Evolutionary conservation across 2,329 filamentous ascomycete genomes (phyloP).

Genomic region (Ustulina deusta): DNA sequence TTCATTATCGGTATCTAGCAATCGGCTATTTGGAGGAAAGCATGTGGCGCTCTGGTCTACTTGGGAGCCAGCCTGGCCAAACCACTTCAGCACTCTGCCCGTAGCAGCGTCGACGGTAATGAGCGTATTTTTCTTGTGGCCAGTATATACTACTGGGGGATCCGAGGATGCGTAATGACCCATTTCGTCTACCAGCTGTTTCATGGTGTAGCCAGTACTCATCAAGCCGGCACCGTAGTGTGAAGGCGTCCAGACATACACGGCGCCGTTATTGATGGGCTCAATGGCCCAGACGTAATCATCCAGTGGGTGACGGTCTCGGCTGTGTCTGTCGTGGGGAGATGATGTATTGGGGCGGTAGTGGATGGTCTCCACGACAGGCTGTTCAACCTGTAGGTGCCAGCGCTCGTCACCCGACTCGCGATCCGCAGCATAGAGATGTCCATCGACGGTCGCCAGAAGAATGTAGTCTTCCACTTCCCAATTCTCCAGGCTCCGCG

Average conservation of each 20-base stretch:
- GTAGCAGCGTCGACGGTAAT: conserved; percentile 90
- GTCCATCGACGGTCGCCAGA: conserved; percentile 99
- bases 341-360: conserved; percentile 76
- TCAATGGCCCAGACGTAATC: conserved; percentile 97
- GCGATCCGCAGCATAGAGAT: conserved; percentile 90
- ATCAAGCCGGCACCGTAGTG: conserved; percentile 69
- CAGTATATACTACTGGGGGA: conserved; percentile 86
- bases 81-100: conserved; percentile 84
- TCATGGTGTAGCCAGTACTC: conserved; percentile 79
- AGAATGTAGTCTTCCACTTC: conserved; percentile 99
- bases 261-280: conserved; percentile 84
- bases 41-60: conserved; percentile 81
- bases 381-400: conserved; percentile 84
- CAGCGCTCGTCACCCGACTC: conserved; percentile 86
- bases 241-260: conserved; percentile 87
- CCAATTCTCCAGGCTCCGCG: conserved; percentile 99
- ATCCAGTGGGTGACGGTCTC: conserved; percentile 75
- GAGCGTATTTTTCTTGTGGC: conserved; percentile 89
- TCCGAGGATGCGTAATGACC: conserved; percentile 81
- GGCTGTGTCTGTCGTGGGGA: conserved; percentile 56
- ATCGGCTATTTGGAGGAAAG: conserved; percentile 73
- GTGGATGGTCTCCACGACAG: conserved; percentile 92
- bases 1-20: conserved; percentile 71
- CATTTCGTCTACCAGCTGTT: conserved; percentile 85
- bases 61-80: conserved; percentile 78